Evolutionary conservation across 768 basidiomycete species (phyloP), one percentile per base, ranked within the genome.

Genomic region (Tylopilus rubrobrunneus): DNA sequence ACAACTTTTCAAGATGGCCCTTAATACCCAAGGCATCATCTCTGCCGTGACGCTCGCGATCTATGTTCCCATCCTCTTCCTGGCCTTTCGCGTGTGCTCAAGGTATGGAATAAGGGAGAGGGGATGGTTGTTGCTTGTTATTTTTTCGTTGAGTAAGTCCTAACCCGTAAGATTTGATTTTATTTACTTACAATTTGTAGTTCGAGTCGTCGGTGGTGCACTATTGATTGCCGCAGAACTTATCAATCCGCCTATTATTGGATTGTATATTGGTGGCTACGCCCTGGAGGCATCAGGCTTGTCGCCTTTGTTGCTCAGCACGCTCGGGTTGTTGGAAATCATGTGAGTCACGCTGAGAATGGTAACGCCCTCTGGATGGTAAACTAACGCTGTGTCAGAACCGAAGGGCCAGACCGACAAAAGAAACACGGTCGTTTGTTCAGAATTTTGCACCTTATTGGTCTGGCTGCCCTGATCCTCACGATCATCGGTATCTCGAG

Each of bases 111-210:
- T 79, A 52, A 74, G 77, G 41, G 78, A 84, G 65, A 81, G 77
- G 29, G 86, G 84, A 54, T 89, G 84, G 84, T 66, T 87, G n/a
- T 79, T 81, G 57, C 73, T 87, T n/a, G 73, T 80, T 43, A 68
- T 85, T 12, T 85, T 88, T 56, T 76, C 84, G 11, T 56, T 78
- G 42, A 67, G 85, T 85, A 56, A 64, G 82, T 73, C 31, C 12
- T 40, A 11, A 34, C 2, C 3, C 25, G 12, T 33, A 8, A 36
- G 25, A 48, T 34, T 7, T 29, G 27, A n/a, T 48, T 37, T 19
- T 9, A 19, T 48, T 48, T 42, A 46, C 55, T 56, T 41, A 54
- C 27, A 28, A 51, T 52, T 42, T 31, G 49, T 47, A 87, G 87
- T 77, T 43, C 79, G 86, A 40, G 73, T 86, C 40, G 70, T 83